Percentiles rank a stretch among this genome's conserved stretches.
These are phyloP conservation scores for Raphidocelis subcapitata DNA, from an alignment of 139 green algal genomes.

Conservation along the genomic window DNA sequence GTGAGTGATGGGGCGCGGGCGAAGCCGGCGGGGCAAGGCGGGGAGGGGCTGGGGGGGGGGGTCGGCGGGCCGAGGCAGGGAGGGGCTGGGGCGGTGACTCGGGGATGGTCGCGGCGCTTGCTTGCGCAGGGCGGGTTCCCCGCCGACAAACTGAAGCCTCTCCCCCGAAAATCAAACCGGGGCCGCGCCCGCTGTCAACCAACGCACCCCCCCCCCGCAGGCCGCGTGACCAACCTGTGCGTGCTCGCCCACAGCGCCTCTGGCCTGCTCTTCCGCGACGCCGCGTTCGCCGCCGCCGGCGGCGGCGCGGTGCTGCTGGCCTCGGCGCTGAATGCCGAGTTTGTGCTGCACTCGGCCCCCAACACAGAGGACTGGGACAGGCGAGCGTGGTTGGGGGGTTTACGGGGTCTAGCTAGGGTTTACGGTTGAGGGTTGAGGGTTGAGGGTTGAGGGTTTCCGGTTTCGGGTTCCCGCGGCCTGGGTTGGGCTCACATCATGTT, in stretches of 20 bases:
- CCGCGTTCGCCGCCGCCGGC: not conserved
- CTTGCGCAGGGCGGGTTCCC: too few species aligned
- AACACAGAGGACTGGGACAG: constrained; percentile 30
- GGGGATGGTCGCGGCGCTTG: too few species aligned
- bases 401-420: too few species aligned
- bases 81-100: too few species aligned
- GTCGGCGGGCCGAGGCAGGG: too few species aligned
- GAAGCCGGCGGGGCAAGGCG: too few species aligned
- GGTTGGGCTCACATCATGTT: not conserved
- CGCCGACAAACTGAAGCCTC: too few species aligned
- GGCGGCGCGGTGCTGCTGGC: constrained; percentile 11
- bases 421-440: not conserved
- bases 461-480: not conserved
- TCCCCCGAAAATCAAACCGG: too few species aligned
- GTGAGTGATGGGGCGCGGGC: not conserved
- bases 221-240: constrained; percentile 29
- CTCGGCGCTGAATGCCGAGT: constrained; percentile 5
- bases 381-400: too few species aligned
- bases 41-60: too few species aligned
- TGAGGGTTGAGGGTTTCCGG: not conserved
- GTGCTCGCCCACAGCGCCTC: constrained; percentile 21
- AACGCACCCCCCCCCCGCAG: too few species aligned
- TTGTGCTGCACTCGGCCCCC: not conserved
- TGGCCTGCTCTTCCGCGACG: not conserved
- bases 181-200: too few species aligned